phyloP scores from a whole-genome alignment of 225 moss, liverwort and hornwort genomes.

The Marchantia paleacea region DNA sequence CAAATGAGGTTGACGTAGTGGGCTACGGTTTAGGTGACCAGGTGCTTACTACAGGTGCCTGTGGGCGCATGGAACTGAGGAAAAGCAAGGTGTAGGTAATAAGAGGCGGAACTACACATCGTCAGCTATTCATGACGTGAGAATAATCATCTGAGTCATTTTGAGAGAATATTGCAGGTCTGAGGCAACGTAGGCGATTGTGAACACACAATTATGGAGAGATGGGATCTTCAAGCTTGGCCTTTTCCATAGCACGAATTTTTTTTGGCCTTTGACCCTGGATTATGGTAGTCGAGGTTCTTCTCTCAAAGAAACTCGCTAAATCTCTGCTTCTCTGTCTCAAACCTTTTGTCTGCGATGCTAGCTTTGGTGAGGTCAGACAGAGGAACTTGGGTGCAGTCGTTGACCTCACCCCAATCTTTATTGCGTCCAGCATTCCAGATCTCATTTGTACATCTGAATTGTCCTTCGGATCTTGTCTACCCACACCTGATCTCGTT shows the following conservation, averaged over 20 bases:
- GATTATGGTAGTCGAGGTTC: slow-evolving; percentile 13
- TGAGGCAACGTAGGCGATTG: neutral
- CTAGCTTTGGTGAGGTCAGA: slow-evolving; percentile 24
- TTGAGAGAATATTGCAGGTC: neutral
- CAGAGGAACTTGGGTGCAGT: slow-evolving; percentile 20
- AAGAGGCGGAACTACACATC: slow-evolving; percentile 9
- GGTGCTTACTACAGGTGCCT: neutral
- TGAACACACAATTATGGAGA: neutral
- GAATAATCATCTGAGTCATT: neutral
- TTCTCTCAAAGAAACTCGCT: neutral
- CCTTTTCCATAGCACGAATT: neutral
- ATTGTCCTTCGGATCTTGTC: slow-evolving; percentile 14
- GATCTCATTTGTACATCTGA: slow-evolving; percentile 28
- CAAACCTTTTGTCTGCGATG: slow-evolving; percentile 21
- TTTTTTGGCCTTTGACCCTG: neutral
- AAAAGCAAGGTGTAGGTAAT: neutral
- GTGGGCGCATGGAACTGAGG: slow-evolving; percentile 12
- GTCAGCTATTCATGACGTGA: neutral
- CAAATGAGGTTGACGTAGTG: slow-evolving; percentile 6
- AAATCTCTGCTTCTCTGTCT: neutral
- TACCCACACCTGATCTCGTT: neutral
- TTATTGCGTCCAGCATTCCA: slow-evolving; percentile 21
- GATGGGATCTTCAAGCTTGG: slow-evolving; percentile 16
- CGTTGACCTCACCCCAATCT: slow-evolving; percentile 11
- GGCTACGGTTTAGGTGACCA: slow-evolving; percentile 9